Evolutionary conservation across 495 filamentous ascomycete genomes (phyloP).

Genomic region (Tetracladium setigerum): DNA sequence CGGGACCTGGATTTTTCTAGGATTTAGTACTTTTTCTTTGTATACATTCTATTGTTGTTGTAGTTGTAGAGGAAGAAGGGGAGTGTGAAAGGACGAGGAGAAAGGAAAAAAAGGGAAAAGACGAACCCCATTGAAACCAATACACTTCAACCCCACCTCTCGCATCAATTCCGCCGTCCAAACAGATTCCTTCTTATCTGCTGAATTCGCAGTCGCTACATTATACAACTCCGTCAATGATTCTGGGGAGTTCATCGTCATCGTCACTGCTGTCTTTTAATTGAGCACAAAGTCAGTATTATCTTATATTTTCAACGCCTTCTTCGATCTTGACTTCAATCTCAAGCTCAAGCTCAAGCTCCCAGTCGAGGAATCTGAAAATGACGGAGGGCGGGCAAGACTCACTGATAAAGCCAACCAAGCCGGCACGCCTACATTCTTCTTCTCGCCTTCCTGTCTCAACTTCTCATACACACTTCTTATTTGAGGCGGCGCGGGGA

Average conservation of each 20-base stretch:
- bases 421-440: slow-evolving; percentile 48
- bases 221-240: slow-evolving; percentile 48
- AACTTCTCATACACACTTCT: slow-evolving; percentile 51
- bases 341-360: background rate
- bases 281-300: background rate
- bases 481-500: slow-evolving; percentile 55
- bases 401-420: slow-evolving; percentile 60
- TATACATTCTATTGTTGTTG: too few relatives aligned
- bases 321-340: background rate
- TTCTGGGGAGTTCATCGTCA: slow-evolving; percentile 68
- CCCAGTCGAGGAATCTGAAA: background rate
- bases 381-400: background rate
- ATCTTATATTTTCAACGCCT: slow-evolving; percentile 1
- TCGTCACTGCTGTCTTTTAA: slow-evolving; percentile 57
- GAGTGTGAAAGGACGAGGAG: background rate
- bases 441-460: slow-evolving; percentile 41
- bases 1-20: slow-evolving; percentile 43
- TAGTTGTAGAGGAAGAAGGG: too few relatives aligned
- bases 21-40: background rate
- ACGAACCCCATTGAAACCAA: slow-evolving; percentile 63
- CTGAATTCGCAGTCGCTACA: slow-evolving; percentile 34
- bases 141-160: slow-evolving; percentile 74
- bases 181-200: slow-evolving; percentile 30
- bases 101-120: slow-evolving; percentile 4
- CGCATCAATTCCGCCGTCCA: slow-evolving; percentile 66